Evolutionary conservation across 2,329 filamentous ascomycete species (phyloP).

Genomic region (Lasiodiplodia sp.): DNA sequence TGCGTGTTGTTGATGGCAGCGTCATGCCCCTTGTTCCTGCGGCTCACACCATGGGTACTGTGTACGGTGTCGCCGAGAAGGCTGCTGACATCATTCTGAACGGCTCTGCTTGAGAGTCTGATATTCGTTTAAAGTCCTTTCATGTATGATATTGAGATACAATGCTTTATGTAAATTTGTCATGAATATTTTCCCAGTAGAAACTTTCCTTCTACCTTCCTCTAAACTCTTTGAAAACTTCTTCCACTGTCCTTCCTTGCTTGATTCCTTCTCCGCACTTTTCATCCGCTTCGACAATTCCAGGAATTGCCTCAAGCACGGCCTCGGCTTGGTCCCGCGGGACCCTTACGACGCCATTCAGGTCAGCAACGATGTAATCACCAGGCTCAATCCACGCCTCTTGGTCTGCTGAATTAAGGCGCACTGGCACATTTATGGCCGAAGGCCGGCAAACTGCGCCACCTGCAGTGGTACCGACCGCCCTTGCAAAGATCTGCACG

Average conservation of each 20-base stretch:
- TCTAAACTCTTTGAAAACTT: constrained; percentile 10
- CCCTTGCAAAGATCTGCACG: constrained; percentile 21
- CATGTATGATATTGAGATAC: constrained; percentile 1
- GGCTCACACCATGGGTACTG: constrained; percentile 29
- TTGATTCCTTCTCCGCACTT: constrained; percentile 6
- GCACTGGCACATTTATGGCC: not conserved
- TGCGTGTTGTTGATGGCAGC: constrained; percentile 38
- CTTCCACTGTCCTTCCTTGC: constrained; percentile 10
- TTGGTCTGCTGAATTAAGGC: not conserved
- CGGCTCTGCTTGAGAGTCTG: not conserved
- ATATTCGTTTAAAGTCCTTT: not conserved
- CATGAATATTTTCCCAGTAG: too few relatives aligned
- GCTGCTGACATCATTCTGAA: constrained; percentile 13
- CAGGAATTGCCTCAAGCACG: constrained; percentile 46
- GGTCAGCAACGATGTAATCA: constrained; percentile 61
- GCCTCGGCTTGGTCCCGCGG: constrained; percentile 80
- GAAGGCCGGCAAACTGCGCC: not conserved
- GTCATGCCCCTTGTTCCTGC: constrained; percentile 33
- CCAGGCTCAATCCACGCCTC: not conserved
- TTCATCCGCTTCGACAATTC: constrained; percentile 1
- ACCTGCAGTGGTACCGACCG: not conserved
- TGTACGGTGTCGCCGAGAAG: constrained; percentile 39
- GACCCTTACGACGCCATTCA: constrained; percentile 77
- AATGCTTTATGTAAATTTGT: not conserved
- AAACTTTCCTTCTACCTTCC: not conserved